Conservation (phyloP, 805 yeast genomes). For the Maudiozyma turicensis region DNA sequence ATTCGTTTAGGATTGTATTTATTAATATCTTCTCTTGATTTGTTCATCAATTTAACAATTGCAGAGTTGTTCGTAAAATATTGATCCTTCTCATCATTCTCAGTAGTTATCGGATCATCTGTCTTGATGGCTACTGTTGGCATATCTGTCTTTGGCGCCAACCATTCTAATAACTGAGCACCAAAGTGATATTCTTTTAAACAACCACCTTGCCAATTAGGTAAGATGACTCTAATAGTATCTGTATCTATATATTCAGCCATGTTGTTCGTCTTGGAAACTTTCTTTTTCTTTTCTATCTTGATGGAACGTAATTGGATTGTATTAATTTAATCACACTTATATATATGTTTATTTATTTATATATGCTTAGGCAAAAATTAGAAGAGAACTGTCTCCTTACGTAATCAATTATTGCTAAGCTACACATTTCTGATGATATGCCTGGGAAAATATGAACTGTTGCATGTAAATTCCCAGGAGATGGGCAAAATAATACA, state of each 20-base stretch:
- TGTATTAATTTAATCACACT: too few species aligned
- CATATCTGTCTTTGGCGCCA: not conserved
- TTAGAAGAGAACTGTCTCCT: too few species aligned
- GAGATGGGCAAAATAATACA: too few species aligned
- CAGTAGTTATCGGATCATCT: not conserved
- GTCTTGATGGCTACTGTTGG: not conserved
- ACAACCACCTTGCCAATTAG: not conserved
- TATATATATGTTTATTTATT: too few species aligned
- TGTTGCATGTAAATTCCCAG: too few species aligned
- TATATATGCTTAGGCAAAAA: too few species aligned
- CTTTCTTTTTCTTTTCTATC: not conserved
- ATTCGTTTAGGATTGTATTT: not conserved
- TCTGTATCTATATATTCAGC: not conserved
- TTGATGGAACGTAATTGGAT: not conserved
- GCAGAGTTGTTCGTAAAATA: not conserved
- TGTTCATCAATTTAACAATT: not conserved
- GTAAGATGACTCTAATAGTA: not conserved
- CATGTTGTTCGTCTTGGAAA: not conserved
- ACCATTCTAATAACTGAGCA: not conserved
- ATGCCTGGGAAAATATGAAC: too few species aligned
- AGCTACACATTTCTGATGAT: too few species aligned
- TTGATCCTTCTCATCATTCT: not conserved
- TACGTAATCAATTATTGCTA: too few species aligned
- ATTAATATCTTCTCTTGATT: not conserved
- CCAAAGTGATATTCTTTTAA: not conserved